phyloP scores from a whole-genome alignment of 768 basidiomycete species.

The Tylopilus sp. region DNA sequence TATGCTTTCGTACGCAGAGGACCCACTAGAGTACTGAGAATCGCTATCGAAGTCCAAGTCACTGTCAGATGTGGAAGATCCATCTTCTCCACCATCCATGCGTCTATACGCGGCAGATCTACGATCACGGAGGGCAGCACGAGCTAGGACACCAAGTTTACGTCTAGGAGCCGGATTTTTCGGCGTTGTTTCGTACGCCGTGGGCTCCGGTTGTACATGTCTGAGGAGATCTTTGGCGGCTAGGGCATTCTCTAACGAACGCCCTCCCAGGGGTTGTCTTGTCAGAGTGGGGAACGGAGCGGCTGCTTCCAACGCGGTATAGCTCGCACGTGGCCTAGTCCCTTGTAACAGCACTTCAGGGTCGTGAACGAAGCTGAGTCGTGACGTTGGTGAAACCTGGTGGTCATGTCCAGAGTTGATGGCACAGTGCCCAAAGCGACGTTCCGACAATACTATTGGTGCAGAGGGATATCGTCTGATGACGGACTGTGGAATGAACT shows the following conservation, averaged over 20 bases:
- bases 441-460: not conserved
- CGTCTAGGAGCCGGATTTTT: not conserved
- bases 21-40: conserved; percentile 20
- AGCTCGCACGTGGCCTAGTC: conserved; percentile 1
- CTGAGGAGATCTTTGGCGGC: not conserved
- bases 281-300: not conserved
- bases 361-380: not conserved
- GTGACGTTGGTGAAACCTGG: not conserved
- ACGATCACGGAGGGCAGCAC: conserved; percentile 22
- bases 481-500: conserved; percentile 27
- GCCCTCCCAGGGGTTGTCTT: not conserved
- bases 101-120: conserved; percentile 1
- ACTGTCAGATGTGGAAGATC: conserved; percentile 14
- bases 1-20: conserved; percentile 18
- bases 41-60: conserved; percentile 16
- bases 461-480: conserved; percentile 21
- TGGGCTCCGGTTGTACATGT: not conserved
- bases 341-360: not conserved
- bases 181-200: not conserved
- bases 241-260: not conserved
- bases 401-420: not conserved
- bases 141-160: conserved; percentile 16
- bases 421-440: not conserved
- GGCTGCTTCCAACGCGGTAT: not conserved
- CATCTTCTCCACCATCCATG: not conserved